Evolutionary conservation across 768 basidiomycete genomes (phyloP).

Genomic region (Naganishia randhawae): DNA sequence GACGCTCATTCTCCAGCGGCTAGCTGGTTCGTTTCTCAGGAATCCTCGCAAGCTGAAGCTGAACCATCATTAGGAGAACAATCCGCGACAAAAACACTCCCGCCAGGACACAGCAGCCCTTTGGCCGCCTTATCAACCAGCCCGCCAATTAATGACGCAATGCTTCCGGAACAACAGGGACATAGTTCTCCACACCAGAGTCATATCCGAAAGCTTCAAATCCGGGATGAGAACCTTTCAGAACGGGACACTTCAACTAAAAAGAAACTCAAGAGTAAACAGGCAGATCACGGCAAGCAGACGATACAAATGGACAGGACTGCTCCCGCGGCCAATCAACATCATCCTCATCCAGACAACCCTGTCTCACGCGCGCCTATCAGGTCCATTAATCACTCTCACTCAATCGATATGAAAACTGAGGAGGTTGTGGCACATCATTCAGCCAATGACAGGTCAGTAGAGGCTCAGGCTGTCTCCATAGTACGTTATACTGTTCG

Average conservation of each 20-base stretch:
- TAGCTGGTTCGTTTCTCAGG: slow-evolving; percentile 15
- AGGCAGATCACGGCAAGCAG: not conserved
- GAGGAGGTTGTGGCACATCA: not conserved
- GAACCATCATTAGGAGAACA: not conserved
- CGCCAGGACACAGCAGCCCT: slow-evolving; percentile 5
- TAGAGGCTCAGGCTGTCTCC: not conserved
- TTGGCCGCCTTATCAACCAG: slow-evolving; percentile 7
- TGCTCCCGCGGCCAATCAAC: not conserved
- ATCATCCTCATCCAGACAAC: not conserved
- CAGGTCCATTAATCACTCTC: not conserved
- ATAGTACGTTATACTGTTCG: not conserved
- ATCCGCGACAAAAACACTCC: not conserved
- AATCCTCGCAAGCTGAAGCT: not conserved
- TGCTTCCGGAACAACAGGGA: not conserved
- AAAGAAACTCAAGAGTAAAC: not conserved
- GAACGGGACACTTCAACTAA: not conserved
- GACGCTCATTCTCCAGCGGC: not conserved
- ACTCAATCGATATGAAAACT: not conserved
- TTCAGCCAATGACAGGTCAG: not conserved
- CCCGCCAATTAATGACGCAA: slow-evolving; percentile 7
- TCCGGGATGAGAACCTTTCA: not conserved
- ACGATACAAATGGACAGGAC: not conserved
- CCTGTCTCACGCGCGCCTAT: not conserved
- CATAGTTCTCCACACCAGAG: not conserved
- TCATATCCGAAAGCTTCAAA: not conserved